Evolutionary conservation across 805 yeast genomes (phyloP).

Genomic region (Jamesozyma gamospora): DNA sequence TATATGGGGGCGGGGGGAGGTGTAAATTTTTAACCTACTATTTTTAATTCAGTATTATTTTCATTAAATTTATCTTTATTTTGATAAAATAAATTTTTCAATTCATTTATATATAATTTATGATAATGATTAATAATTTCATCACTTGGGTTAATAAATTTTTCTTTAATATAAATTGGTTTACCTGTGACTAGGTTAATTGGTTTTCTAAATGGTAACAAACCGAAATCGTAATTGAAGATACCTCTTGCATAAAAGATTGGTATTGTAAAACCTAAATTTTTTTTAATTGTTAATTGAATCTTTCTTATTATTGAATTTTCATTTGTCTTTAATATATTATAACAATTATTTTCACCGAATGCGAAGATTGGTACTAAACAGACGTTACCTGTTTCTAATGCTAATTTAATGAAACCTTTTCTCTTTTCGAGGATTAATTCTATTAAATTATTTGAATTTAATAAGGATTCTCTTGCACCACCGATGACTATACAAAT

Average conservation of each 20-base stretch:
- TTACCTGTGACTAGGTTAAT: constrained; percentile 66
- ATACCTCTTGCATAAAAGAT: constrained; percentile 87
- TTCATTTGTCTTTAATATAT: constrained; percentile 37
- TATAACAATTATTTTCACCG: constrained; percentile 72
- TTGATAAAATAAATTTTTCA: constrained; percentile 53
- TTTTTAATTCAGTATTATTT: constrained; percentile 17
- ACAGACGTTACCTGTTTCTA: constrained; percentile 64
- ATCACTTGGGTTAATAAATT: constrained; percentile 34
- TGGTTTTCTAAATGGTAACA: constrained; percentile 75
- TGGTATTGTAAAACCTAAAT: constrained; percentile 78
- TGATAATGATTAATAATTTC: constrained; percentile 64
- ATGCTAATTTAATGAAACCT: constrained; percentile 83
- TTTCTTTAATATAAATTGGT: constrained; percentile 50
- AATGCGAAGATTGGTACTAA: constrained; percentile 85
- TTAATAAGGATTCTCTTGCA: constrained; percentile 76
- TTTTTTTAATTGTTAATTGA: constrained; percentile 64
- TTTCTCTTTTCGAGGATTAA: constrained; percentile 67
- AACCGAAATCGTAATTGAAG: constrained; percentile 85
- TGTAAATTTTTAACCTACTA: constrained; percentile 18
- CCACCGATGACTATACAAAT: constrained; percentile 93
- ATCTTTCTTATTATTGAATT: constrained; percentile 41
- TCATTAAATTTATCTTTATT: constrained; percentile 46
- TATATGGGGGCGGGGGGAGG: not conserved
- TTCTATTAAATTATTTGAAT: constrained; percentile 49
- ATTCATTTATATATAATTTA: constrained; percentile 51